These are phyloP conservation scores for Pythium pyrilobum DNA, from an alignment of 352 stramenopile species.

Conservation along the genomic window DNA sequence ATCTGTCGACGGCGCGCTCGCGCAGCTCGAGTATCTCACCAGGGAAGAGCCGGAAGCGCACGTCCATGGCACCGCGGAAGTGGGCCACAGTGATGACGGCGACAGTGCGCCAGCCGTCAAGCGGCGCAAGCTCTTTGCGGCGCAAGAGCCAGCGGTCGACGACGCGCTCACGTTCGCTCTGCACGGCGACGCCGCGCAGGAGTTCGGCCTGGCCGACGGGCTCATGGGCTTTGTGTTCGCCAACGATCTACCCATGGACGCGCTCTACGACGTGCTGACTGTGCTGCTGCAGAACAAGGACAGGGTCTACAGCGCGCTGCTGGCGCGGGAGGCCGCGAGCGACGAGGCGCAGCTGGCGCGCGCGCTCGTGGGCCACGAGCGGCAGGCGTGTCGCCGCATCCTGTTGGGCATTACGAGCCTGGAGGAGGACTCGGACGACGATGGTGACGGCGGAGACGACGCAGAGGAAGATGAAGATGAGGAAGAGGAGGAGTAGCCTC, in stretches of 20 bases:
- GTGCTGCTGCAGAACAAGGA: constrained; percentile 59
- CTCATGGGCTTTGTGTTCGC: constrained; percentile 62
- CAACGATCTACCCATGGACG: constrained; percentile 40
- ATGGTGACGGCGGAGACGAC: constrained; percentile 1
- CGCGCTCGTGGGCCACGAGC: constrained; percentile 39
- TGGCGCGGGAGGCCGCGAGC: constrained; percentile 11
- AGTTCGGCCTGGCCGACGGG: constrained; percentile 61
- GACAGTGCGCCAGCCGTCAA: constrained; percentile 25
- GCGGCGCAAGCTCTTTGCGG: constrained; percentile 37
- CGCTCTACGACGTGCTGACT: constrained; percentile 58
- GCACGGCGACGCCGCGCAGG: constrained; percentile 34
- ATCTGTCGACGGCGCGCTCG: constrained; percentile 19
- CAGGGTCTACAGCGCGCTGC: constrained; percentile 49
- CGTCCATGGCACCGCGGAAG: constrained; percentile 1
- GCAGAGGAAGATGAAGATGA: constrained; percentile 12
- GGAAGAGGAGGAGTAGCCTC: not conserved
- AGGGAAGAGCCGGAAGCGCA: constrained; percentile 3
- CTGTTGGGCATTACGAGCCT: constrained; percentile 55
- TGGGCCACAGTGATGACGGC: not conserved
- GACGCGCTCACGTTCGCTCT: constrained; percentile 47
- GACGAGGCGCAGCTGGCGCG: constrained; percentile 13
- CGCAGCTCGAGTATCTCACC: constrained; percentile 11
- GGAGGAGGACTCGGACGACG: constrained; percentile 37
- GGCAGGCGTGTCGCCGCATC: constrained; percentile 52
- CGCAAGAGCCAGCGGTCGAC: constrained; percentile 6